Evolutionary conservation across 2,329 filamentous ascomycete genomes (phyloP).

Genomic region (Epichloe glyceriae): DNA sequence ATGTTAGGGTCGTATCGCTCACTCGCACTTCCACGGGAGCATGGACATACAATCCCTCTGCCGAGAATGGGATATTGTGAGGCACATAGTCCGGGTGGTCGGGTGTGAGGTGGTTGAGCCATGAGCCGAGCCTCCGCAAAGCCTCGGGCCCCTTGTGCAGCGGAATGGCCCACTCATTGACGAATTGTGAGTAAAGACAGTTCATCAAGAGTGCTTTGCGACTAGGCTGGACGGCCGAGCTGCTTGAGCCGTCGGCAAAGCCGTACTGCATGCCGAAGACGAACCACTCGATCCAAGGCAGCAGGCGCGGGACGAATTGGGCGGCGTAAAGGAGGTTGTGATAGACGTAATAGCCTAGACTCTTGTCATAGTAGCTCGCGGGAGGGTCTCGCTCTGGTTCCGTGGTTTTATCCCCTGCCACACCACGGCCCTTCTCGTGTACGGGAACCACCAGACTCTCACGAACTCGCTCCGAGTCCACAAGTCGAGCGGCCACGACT

Average conservation of each 20-base stretch:
- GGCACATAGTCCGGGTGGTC: conserved; percentile 51
- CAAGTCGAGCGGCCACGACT: conserved; percentile 57
- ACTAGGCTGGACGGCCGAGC: conserved; percentile 66
- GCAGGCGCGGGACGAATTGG: conserved; percentile 62
- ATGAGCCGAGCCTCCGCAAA: conserved; percentile 67
- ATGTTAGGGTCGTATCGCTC: conserved; percentile 46
- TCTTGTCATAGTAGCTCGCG: conserved; percentile 66
- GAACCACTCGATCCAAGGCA: conserved; percentile 90
- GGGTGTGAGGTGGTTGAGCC: conserved; percentile 55
- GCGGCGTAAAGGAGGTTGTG: conserved; percentile 77
- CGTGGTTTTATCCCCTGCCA: conserved; percentile 73
- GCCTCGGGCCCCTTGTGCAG: conserved; percentile 78
- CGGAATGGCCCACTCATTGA: conserved; percentile 96
- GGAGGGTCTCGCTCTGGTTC: conserved; percentile 46
- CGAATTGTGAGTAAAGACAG: conserved; percentile 95
- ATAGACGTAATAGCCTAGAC: conserved; percentile 77
- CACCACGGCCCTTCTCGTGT: conserved; percentile 73
- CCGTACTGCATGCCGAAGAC: conserved; percentile 97
- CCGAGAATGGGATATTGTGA: conserved; percentile 66
- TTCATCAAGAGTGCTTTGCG: conserved; percentile 82
- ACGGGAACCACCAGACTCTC: conserved; percentile 95
- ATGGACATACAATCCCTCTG: conserved; percentile 70
- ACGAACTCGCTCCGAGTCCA: conserved; percentile 85
- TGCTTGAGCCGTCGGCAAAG: conserved; percentile 57
- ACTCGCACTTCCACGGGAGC: conserved; percentile 89